A percentile compares a stretch with the other conserved stretches of the same genome.
These are phyloP conservation scores for Globisporangium apiculatum DNA, from an alignment of 352 stramenopile genomes.

Conservation along the genomic window DNA sequence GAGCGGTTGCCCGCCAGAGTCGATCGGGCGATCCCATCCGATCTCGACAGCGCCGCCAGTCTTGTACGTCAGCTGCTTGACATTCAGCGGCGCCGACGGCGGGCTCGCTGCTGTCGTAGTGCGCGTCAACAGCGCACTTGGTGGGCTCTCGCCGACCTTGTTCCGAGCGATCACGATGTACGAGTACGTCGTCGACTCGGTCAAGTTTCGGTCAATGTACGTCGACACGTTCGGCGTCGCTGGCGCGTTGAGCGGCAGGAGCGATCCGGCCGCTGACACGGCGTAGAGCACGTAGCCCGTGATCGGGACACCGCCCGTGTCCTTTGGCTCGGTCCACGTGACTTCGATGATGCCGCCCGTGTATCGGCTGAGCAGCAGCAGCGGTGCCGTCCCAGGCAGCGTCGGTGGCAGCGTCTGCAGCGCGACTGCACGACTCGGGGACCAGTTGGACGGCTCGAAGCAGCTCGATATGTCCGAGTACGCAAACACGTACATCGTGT, in stretches of 20 bases:
- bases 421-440: slow-evolving; percentile 14
- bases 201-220: slow-evolving; percentile 40
- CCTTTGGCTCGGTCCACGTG: slow-evolving; percentile 19
- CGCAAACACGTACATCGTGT: slow-evolving; percentile 28
- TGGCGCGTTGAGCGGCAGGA: slow-evolving; percentile 19
- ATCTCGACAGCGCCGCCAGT: slow-evolving; percentile 54
- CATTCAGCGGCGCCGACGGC: slow-evolving; percentile 37
- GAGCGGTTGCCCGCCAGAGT: slow-evolving; percentile 43
- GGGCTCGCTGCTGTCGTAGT: slow-evolving; percentile 33
- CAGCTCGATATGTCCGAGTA: slow-evolving; percentile 32
- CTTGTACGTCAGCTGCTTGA: slow-evolving; percentile 28
- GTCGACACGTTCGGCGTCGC: slow-evolving; percentile 14
- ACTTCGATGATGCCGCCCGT: slow-evolving; percentile 37
- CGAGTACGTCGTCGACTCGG: slow-evolving; percentile 38
- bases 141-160: slow-evolving; percentile 29
- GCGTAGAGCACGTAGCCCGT: slow-evolving; percentile 23
- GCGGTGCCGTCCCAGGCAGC: slow-evolving; percentile 15
- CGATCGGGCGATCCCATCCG: slow-evolving; percentile 44
- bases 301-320: slow-evolving; percentile 27
- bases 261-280: slow-evolving; percentile 7
- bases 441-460: slow-evolving; percentile 10
- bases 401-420: slow-evolving; percentile 15
- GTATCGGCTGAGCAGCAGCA: slow-evolving; percentile 15
- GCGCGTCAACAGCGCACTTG: slow-evolving; percentile 18
- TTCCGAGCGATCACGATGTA: slow-evolving; percentile 37